Base-by-base conservation (phyloP, 495 filamentous ascomycete genomes). In the Talaromyces stipitatus region DNA sequence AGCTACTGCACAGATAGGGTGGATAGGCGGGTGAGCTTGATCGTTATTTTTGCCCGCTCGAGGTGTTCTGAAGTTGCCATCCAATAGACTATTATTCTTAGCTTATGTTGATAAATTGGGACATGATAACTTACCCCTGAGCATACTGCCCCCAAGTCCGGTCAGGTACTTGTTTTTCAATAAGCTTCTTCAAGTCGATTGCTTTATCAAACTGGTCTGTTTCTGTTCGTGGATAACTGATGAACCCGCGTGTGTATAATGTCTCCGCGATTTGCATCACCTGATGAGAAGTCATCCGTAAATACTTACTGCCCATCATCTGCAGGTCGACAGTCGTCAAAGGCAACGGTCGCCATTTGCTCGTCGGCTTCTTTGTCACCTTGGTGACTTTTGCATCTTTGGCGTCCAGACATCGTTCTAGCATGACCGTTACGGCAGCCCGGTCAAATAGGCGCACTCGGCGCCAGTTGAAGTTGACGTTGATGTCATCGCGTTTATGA, bases 301-400 rank as follows among this genome's bases (percentile, higher is more conserved):
- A 78, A 64, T 91, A 95, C 51, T 81, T 77, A 60, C 85, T 94
- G 18, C 95, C 94, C 78, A 91, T 90, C 77, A 96, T 97, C 66
- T 97, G 94, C n/a, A 98, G 73, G 62, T 98, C 95, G n/a, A 98
- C 90, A 0, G 94, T 98, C 0, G 94, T 98, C 62, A 98, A 75
- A 1, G 94, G 94, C 29, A 98, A 67, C 2, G 94, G 94, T 62
- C 90, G 88, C 91, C 87, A 96, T 73, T 95, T 96, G 61, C 86
- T 92, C 16, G 92, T 95, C 1, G 91, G 90, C 68, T 95, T 97
- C 65, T 88, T 86, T 59, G 87, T 82, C 26, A 96, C 85, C 62
- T 89, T 92, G 14, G 72, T 84, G 33, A 98, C 89, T 64, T 82
- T 86, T 22, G 91, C 94, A 6, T 74, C 80, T 55, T 84, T 87